Base-by-base conservation (phyloP, 2,329 filamentous ascomycete genomes). In the Pseudocercospora macadamiae region DNA sequence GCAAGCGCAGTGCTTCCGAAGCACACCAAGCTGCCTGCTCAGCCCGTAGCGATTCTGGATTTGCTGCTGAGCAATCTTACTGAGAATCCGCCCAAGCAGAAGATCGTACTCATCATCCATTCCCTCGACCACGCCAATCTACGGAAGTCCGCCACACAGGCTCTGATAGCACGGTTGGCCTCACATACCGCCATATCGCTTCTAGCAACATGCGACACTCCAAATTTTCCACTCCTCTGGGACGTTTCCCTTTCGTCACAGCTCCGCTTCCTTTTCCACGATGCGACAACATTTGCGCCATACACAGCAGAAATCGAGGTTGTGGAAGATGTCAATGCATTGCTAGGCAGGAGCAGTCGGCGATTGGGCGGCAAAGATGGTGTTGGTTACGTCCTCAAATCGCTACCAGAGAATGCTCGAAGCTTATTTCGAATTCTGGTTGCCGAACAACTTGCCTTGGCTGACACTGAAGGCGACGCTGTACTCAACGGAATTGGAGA, bases 251-350 rank as follows among this genome's bases (percentile, higher is more conserved):
- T 93, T n/a, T 88, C 90, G 47, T 88, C 91, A 14, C 85, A 89
- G 25, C 91, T 93, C 75, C 89, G 90, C 73, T 93, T 97, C 66
- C 79, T 91, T 25, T 97, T 96, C 75, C 95, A 99, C 77, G 93
- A 99, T 77, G 89, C 89, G 69, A 97, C 95, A 1, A 97, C 95
- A 0, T 97, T 96, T 71, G 81, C 84, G 0, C 83, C 90, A 0
- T 91, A 90, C 67, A 80, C 82, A 9, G 82, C 83, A 9, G 92
- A 96, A 73, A 78, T 91, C 6, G 91, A 96, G 69, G 86, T 90
- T 1, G 91, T 97, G 2, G 92, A 97, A 72, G 90, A 92, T 63
- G 92, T 97, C 12, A 90, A 96, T 73, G 88, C 90, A 68, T 82
- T 97, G 0, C 83, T 97, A 0, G 92, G 93, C 47, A 86, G 91